Evolutionary conservation across 1,284 basidiomycete species (phyloP), one percentile per base, ranked within the genome.

Genomic region (Trichosporon sp.): DNA sequence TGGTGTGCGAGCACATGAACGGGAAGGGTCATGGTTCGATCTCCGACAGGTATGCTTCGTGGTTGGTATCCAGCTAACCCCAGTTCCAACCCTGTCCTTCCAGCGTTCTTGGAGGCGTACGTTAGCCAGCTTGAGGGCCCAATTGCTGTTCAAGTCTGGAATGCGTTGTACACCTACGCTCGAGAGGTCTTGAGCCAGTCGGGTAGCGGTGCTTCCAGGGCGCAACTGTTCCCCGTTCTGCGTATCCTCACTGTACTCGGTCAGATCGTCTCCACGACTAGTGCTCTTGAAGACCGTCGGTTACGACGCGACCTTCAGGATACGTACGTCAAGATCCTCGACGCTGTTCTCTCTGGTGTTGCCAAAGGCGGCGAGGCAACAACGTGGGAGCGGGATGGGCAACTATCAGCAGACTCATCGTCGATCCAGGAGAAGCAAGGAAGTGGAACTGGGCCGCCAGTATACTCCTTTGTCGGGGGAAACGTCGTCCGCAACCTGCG

Each of bases 291-390:
- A 70, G 96, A 99, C 81, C 87, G 89, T 21, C 87, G 92, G 23
- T 85, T 95, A 67, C 88, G 92, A n/a, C 91, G 93, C 76, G 96
- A 99, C 71, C 84, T 98, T 18, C 94, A 91, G 87, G 96, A 99
- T 70, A 90, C 88, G 0, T 95, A 92, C 76, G 87, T 89, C 51
- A 95, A 92, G 80, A 86, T 98, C 0, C 85, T 95, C 9, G 97
- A 99, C 75, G 85, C 89, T 2, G 91, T 90, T 65, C 87, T 95
- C 6, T 83, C 87, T 2, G 87, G 93, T 69, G 88, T 92, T 3
- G 89, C 90, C 1, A 87, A 90, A 25, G 88, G 90, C 1, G 87
- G 88, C 25, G 95, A 78, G 56, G 70, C 63, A n/a, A 71, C 69
- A 1, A 67, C 72, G 1, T 79, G 75, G 77, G 66, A 70, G 29